Evolutionary conservation across 768 basidiomycete species (phyloP).

Genomic region (Mycena indigotica): DNA sequence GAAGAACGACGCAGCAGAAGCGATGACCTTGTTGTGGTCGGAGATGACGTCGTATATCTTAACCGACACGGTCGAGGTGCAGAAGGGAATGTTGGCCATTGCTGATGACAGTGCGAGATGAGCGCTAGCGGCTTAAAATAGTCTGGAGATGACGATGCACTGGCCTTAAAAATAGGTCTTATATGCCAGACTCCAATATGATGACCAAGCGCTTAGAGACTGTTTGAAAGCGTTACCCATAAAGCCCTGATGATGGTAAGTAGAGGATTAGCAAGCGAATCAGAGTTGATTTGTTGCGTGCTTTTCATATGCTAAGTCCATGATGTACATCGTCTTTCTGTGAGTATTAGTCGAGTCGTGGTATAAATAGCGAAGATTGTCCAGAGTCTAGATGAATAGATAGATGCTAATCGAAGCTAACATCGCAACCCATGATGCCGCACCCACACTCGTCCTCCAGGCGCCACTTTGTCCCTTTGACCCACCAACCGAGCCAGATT

Average conservation of each 20-base stretch:
- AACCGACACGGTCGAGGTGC: neutral
- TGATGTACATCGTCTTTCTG: neutral
- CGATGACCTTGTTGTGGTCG: neutral
- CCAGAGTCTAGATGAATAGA: neutral
- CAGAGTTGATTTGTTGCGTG: no score
- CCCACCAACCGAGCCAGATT: conserved; percentile 6
- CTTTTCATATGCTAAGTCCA: no score
- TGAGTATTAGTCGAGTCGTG: neutral
- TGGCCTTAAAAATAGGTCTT: neutral
- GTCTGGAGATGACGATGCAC: neutral
- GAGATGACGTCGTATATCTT: neutral
- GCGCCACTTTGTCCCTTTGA: neutral
- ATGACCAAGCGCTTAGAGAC: neutral
- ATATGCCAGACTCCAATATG: neutral
- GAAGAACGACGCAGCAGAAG: neutral
- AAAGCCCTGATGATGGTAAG: neutral
- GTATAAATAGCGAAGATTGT: neutral
- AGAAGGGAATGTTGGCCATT: neutral
- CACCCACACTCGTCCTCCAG: neutral
- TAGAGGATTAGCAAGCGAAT: no score
- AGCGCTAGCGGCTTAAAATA: neutral
- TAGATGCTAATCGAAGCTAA: neutral
- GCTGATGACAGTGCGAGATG: neutral
- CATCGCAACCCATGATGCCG: neutral
- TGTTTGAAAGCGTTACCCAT: neutral